phyloP scores from a whole-genome alignment of 129 eudicot species.

The Daucus carota region DH1_v3.0 NC_030381.2:2385001-2385500 shows the following conservation, averaged over 20 bases:
- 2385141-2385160: slow-evolving; percentile 71
- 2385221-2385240: slow-evolving; percentile 59
- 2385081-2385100: slow-evolving; percentile 22
- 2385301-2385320: slow-evolving; percentile 53
- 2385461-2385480: neutral
- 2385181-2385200: slow-evolving; percentile 66
- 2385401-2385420: slow-evolving; percentile 42
- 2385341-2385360: slow-evolving; percentile 53
- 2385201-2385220: slow-evolving; percentile 52
- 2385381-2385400: slow-evolving; percentile 24
- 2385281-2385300: slow-evolving; percentile 97
- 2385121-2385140: slow-evolving; percentile 63
- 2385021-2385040: slow-evolving; percentile 74
- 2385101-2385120: slow-evolving; percentile 35
- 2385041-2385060: slow-evolving; percentile 85
- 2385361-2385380: neutral
- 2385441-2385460: neutral
- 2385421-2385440: slow-evolving; percentile 27
- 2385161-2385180: slow-evolving; percentile 77
- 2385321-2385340: slow-evolving; percentile 67
- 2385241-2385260: slow-evolving; percentile 53
- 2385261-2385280: slow-evolving; percentile 74
- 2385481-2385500: slow-evolving; percentile 1
- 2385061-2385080: slow-evolving; percentile 56
- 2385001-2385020: slow-evolving; percentile 76